Conservation (phyloP, 2,329 filamentous ascomycete species). For the Dichotomopilus funicola region DNA sequence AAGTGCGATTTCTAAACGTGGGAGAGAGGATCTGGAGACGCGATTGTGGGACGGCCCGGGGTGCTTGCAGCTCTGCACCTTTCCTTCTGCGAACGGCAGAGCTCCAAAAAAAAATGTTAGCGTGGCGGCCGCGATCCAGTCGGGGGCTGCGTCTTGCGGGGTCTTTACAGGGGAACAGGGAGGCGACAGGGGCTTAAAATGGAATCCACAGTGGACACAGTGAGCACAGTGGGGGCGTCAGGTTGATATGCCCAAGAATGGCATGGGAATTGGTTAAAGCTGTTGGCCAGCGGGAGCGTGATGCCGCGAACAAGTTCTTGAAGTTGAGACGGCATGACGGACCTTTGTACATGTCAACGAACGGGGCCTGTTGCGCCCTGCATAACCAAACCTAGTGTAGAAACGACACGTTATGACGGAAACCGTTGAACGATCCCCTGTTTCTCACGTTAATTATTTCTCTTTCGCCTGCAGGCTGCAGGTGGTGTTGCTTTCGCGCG, state of each 20-base stretch:
- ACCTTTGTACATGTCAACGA: too few species aligned
- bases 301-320: too few species aligned
- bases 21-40: constrained; percentile 7
- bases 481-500: background rate
- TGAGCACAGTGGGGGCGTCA: too few species aligned
- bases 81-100: background rate
- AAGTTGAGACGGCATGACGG: too few species aligned
- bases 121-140: constrained; percentile 2
- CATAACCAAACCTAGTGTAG: too few species aligned
- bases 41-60: constrained; percentile 10
- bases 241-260: too few species aligned
- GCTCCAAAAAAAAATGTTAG: constrained; percentile 19
- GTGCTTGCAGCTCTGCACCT: background rate
- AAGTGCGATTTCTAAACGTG: background rate
- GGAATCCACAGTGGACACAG: too few species aligned
- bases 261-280: too few species aligned
- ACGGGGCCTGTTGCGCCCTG: too few species aligned
- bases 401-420: background rate
- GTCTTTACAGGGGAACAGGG: too few species aligned
- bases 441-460: background rate
- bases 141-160: background rate
- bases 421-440: background rate
- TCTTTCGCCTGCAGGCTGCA: background rate
- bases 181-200: too few species aligned
- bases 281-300: too few species aligned